Base-by-base conservation (phyloP, 371 early-diverging fungal species). In the Apophysomyces sp. region DNA sequence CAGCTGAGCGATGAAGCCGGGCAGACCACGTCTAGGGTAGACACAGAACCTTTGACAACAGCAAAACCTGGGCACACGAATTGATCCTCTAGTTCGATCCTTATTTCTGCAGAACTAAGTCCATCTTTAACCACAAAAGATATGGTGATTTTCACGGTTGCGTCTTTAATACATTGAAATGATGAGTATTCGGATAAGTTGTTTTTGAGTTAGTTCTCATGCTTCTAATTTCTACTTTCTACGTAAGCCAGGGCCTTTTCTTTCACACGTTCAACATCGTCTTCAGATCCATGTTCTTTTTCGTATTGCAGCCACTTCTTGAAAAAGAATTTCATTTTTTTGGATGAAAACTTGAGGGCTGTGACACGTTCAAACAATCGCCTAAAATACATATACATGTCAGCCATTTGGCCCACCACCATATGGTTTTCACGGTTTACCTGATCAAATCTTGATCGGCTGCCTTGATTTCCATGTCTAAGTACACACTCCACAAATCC, bases 291-390 rank as follows among this genome's bases (percentile, higher is more conserved):
- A 63, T 89, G 77, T 28, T 84, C 80, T 81, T 95, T 94, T 72
- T 98, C 99, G 69, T 92, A 98, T 26, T 89, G 87, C 29, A 98
- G 83, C 89, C 93, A 98, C 74, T 94, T 94, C 81, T 98, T 98
- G 82, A 98, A 98, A 72, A 98, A 87, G 82, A 93, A 95, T 77
- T 97, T 98, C 93, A 97, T 94, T 87, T 96, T 94, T 80, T 95
- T 96, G 30, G 96, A 89, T n/a, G 95, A 94, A 61, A 93, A 81
- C 73, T 94, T 94, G 81, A 93, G 73, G 15, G 86, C 81, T 21
- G 93, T 87, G 34, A 92, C 88, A 32, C 97, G 91, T 61, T 94
- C 91, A 80, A 97, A 98, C 52, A 98, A 72, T 12, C 92, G 89
- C 64, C 95, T 92, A 68, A 51, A 61, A 27, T 2, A 34, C n/a